Evolutionary conservation across 2,329 filamentous ascomycete species (phyloP), one percentile per base, ranked within the genome.

Genomic region (Teratosphaeria destructans): DNA sequence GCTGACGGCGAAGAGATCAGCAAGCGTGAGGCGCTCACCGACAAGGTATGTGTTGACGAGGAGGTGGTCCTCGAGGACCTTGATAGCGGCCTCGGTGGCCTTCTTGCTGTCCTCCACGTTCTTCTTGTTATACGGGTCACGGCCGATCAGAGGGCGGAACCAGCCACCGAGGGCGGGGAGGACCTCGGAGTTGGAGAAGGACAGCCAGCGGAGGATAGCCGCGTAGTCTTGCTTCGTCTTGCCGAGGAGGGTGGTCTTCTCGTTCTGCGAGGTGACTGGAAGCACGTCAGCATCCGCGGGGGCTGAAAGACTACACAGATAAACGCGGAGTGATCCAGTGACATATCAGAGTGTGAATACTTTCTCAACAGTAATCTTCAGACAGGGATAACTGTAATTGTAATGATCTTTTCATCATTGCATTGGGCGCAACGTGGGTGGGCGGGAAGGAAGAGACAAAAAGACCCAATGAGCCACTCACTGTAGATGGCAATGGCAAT

Each of bases 161-260:
- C 90, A 96, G 75, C 77, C 81, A 78, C 82, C 86, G 67, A 97
- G 79, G 66, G 79, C 76, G 65, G 84, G 76, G 68, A 96, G 82
- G 72, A 96, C 76, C 82, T 99, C 93, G 62, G 79, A 76, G 86
- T 97, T 99, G 85, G 88, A 89, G 80, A 87, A 97, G 67, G 93
- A 97, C 87, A 96, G 86, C 94, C 94, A 99, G 79, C 89, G 90
- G 75, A 99, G 83, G 78, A 99, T 99, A 69, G 92, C 92, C 71
- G 94, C 94, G 79, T 97, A 91, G 86, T 99, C 94, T 83, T 99
- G 93, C 88, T 99, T 99, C 81, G 92, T 99, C 88, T 97, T 97
- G 75, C 94, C 94, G 71, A 99, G 86, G 68, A 99, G 91, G 70
- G 91, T 95, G 72, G 94, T 99, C 88, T 97, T 97, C 87, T 97